A percentile compares a stretch with the other conserved stretches of the same genome.
Conservation (phyloP, 2,329 filamentous ascomycete species). For the Pseudomassariella vexata region DNA sequence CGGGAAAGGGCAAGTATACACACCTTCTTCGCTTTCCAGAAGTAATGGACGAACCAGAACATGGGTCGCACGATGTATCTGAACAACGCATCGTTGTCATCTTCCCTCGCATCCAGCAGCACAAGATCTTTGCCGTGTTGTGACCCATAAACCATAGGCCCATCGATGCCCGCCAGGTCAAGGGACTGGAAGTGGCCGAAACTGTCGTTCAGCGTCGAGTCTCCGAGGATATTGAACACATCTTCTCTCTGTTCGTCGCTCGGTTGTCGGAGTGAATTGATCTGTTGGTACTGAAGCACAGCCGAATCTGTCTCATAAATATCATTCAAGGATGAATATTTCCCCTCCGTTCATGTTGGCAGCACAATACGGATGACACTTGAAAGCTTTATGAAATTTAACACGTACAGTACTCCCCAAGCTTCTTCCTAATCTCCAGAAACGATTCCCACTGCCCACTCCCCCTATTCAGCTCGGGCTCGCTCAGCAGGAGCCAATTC, state of each 20-base stretch:
- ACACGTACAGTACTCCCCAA: conserved; percentile 5
- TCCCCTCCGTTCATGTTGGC: too few species aligned
- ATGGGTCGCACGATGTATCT: conserved; percentile 3
- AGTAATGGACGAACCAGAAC: conserved; percentile 1
- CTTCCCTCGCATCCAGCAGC: conserved; percentile 4
- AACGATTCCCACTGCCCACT: conserved; percentile 6
- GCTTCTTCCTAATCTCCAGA: conserved; percentile 5
- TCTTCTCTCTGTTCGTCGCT: conserved; percentile 3
- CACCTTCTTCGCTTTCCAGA: background rate
- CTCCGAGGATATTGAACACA: conserved; percentile 2
- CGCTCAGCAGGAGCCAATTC: conserved; percentile 6
- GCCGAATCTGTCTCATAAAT: conserved; percentile 6
- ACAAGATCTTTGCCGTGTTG: conserved; percentile 1
- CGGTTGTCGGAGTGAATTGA: background rate
- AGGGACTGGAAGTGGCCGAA: conserved; percentile 5
- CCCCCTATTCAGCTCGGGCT: conserved; percentile 1
- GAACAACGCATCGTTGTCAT: conserved; percentile 4
- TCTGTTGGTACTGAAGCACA: conserved; percentile 1
- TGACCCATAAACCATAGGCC: conserved; percentile 1
- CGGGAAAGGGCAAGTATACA: background rate
- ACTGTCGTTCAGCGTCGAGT: conserved; percentile 3
- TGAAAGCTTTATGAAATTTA: too few species aligned
- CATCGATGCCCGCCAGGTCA: conserved; percentile 4
- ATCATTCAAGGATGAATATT: too few species aligned
- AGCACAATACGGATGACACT: too few species aligned